These are phyloP conservation scores for Beauveria asiatica DNA, from an alignment of 2,329 filamentous ascomycete species.

Conservation along the genomic window DNA sequence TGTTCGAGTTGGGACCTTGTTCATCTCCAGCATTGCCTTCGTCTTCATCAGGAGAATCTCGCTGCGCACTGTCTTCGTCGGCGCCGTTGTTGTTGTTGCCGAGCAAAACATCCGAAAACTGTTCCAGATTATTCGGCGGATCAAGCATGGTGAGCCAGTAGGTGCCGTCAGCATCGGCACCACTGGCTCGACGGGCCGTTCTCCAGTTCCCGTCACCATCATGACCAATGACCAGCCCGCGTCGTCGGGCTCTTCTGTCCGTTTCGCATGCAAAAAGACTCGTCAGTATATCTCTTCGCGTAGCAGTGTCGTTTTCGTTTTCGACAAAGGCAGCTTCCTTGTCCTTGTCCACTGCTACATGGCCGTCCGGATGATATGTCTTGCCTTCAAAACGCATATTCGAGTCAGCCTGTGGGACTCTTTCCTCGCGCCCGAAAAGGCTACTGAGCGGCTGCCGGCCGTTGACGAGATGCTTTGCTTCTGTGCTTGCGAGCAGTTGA, in stretches of 20 bases:
- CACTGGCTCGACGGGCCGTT: slow-evolving; percentile 23
- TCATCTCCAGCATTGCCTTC: slow-evolving; percentile 9
- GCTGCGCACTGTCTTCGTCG: slow-evolving; percentile 18
- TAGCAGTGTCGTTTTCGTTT: slow-evolving; percentile 51
- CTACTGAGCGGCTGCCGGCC: slow-evolving; percentile 69
- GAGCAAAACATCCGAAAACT: slow-evolving; percentile 32
- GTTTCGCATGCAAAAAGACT: slow-evolving; percentile 38
- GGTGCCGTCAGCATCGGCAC: slow-evolving; percentile 26
- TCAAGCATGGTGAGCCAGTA: slow-evolving; percentile 38
- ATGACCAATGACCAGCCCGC: slow-evolving; percentile 19
- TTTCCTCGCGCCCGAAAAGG: slow-evolving; percentile 63
- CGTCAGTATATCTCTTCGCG: slow-evolving; percentile 52
- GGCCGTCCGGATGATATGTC: slow-evolving; percentile 51
- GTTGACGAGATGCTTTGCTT: slow-evolving; percentile 67
- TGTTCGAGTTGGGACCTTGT: slow-evolving; percentile 16
- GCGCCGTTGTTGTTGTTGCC: slow-evolving; percentile 22
- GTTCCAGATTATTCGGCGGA: slow-evolving; percentile 35
- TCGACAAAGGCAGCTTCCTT: slow-evolving; percentile 48
- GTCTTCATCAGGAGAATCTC: slow-evolving; percentile 19
- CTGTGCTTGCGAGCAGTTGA: slow-evolving; percentile 65
- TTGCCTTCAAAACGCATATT: slow-evolving; percentile 56
- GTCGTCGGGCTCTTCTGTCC: slow-evolving; percentile 21
- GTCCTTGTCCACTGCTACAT: slow-evolving; percentile 54
- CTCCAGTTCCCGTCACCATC: slow-evolving; percentile 29
- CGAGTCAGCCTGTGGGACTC: slow-evolving; percentile 54